These are phyloP conservation scores for Leccinum incarnatum DNA, from an alignment of 768 basidiomycete species.

Conservation along the genomic window DNA sequence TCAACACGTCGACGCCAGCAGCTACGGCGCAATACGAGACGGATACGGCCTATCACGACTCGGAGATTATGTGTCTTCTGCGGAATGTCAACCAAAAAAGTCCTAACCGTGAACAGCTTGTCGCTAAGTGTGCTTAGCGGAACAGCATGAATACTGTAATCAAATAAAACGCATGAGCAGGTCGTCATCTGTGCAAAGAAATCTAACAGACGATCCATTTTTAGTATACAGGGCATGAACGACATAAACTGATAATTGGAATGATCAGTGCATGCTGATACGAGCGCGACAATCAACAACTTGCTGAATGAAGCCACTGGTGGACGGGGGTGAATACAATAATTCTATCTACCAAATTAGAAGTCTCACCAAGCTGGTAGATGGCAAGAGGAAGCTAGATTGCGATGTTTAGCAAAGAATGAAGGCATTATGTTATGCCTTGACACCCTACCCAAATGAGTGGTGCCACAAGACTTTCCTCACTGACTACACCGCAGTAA, in stretches of 20 bases:
- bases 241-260: not conserved
- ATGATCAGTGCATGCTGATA: not conserved
- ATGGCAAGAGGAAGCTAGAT: slow-evolving; percentile 2
- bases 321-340: not conserved
- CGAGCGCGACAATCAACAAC: not conserved
- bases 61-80: not conserved
- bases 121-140: not conserved
- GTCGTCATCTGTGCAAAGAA: not conserved
- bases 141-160: not conserved
- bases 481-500: not conserved
- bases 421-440: too few species aligned
- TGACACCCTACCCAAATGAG: slow-evolving; percentile 1
- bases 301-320: not conserved
- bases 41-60: not conserved
- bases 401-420: not conserved
- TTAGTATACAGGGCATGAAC: not conserved
- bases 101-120: not conserved
- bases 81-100: not conserved
- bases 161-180: not conserved
- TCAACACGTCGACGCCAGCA: not conserved
- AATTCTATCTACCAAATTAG: not conserved
- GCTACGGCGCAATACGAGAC: slow-evolving; percentile 2
- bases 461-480: not conserved
- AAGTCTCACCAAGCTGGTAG: not conserved
- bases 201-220: not conserved